Evolutionary conservation across 225 moss, liverwort and hornwort species (phyloP), one percentile per base, ranked within the genome.

Genomic region (Physcomitrium patens): DNA sequence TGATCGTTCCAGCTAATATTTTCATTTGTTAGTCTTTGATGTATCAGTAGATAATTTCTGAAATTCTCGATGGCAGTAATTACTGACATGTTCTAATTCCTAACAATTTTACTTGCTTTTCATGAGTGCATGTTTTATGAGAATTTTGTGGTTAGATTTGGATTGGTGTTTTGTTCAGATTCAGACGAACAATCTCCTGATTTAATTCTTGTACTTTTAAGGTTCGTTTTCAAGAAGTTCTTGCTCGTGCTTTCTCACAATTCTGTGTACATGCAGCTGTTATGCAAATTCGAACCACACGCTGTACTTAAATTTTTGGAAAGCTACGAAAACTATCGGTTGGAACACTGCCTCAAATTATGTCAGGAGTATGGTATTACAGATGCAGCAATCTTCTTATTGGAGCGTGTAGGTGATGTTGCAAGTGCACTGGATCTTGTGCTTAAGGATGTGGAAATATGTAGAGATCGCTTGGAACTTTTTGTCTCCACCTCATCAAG

Each of bases 331-430:
- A 88, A 93, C 53, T 93, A 88, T 70, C 84, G 95, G 60, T 79
- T 93, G 74, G 95, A 99, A 75, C 86, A 92, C 74, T 99, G 99
- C 79, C 89, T 99, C 52, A 93, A 81, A 78, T 78, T 95, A 68
- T 99, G 99, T 83, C 99, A 93, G 84, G 91, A 95, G 73, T 95
- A 99, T 75, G 95, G 91, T 60, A 86, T 99, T 57, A 99, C 95
- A 41, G 93, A 95, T 84, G 99, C 99, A 75, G 99, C 95, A 79
- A 88, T 89, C 18, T 99, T 99, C 76, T 72, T 99, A 56, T 73
- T 99, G 63, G 99, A 99, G 82, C 90, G 99, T 83, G 93, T 99
- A 14, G 99, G 99, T 41, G 99, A 99, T 80, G 93, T 99, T 67
- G 88, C 88, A 63, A 91, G 89, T 79, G 95, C 99, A 53, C 75